Base-by-base conservation (phyloP, 2,329 filamentous ascomycete genomes). In the Didymella exigua region DNA sequence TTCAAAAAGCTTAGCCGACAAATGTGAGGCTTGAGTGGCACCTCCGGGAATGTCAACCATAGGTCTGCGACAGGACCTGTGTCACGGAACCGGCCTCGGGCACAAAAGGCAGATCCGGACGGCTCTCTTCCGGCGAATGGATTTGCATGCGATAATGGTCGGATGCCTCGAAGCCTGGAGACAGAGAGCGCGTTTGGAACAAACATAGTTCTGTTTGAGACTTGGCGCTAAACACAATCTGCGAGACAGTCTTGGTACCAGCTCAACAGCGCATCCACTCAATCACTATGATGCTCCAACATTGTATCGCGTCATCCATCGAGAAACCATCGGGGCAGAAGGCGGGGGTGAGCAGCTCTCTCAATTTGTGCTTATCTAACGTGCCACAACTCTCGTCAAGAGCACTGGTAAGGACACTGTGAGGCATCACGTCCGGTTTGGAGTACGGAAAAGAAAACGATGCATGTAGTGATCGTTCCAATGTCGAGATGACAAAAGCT, bases 141-240 rank as follows among this genome's bases (percentile, higher is more conserved):
- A n/a, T 21, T 16, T 9, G 24, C 18, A 14, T 7, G 18, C 38
- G 21, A n/a, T 1, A 27, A 6, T 11, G 18, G 4, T 23, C 19
- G 10, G n/a, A 11, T n/a, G 18, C 24, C 24, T 23, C 11, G 5
- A 29, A 27, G 13, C 19, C 3, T 30, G 37, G 24, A 43, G 19
- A 26, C 13, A 27, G 13, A 29, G 24, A 43, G 33, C 33, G 44
- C 44, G 54, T 48, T 56, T 48, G 33, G 43, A 48, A 42, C 31
- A 50, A 27, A 16, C 23, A 16, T 26, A 13, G 54, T 38, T 52
- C 51, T 36, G 43, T 44, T 48, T 44, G 29, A 18, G 43, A 48
- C 48, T 51, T 51, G 48, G 43, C 48, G 48, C 46, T 40, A 56
- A 56, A 56, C 54, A n/a, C 29, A 36, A 44, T 40, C 27, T 30